A percentile compares a stretch with the other conserved stretches of the same genome.
Evolutionary conservation across 1,284 basidiomycete genomes (phyloP).

Genomic region (Ustilago lituana): DNA sequence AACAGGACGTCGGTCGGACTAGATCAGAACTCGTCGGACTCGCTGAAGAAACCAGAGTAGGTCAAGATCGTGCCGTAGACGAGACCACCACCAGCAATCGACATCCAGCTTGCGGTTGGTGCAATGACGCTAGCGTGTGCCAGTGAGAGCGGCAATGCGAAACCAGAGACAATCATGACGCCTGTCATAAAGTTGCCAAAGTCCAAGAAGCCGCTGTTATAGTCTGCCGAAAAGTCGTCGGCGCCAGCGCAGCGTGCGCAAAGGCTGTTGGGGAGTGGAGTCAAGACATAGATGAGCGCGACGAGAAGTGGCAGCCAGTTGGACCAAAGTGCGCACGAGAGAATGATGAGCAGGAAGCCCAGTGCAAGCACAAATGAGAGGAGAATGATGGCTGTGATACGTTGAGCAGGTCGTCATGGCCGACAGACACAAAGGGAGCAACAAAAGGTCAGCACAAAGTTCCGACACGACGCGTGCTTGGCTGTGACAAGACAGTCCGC

Average conservation of each 20-base stretch:
- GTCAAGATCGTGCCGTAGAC: constrained; percentile 83
- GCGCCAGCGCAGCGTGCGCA: constrained; percentile 71
- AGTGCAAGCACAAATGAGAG: constrained; percentile 91
- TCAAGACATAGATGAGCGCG: constrained; percentile 91
- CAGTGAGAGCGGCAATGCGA: constrained; percentile 89
- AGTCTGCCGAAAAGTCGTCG: constrained; percentile 72
- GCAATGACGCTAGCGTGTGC: constrained; percentile 90
- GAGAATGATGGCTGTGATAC: constrained; percentile 61
- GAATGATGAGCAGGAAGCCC: constrained; percentile 95
- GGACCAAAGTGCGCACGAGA: constrained; percentile 92
- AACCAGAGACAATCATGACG: constrained; percentile 85
- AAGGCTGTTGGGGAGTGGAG: constrained; percentile 92
- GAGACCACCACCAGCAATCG: constrained; percentile 88
- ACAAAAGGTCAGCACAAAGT: neutral
- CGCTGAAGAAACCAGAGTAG: constrained; percentile 62
- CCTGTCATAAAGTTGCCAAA: constrained; percentile 95
- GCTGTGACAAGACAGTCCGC: no score
- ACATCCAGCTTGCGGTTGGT: constrained; percentile 88
- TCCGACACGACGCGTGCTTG: no score
- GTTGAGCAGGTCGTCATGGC: neutral
- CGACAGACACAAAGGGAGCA: neutral
- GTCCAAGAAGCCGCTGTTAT: constrained; percentile 74
- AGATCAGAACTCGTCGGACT: constrained; percentile 56
- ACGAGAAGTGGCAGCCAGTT: constrained; percentile 98
- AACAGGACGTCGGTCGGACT: no score